These are phyloP conservation scores for Kalmusia sp. DNA, from an alignment of 2,329 filamentous ascomycete genomes.

Conservation along the genomic window DNA sequence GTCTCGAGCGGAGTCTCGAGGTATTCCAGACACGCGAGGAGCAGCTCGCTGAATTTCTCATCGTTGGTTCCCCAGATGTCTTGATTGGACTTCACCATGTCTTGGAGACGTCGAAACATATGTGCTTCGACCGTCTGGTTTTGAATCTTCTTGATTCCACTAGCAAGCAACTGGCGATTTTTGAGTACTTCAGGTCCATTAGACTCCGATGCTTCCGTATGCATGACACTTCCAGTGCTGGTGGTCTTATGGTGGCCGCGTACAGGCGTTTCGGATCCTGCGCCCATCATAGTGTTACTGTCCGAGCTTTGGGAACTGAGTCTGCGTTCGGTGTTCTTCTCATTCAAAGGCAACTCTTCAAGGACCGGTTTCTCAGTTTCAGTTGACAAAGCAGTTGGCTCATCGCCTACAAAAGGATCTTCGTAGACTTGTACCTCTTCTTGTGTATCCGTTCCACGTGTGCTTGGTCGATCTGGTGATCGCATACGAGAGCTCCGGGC, in stretches of 20 bases:
- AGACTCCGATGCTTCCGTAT: conserved; percentile 35
- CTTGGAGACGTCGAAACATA: conserved; percentile 80
- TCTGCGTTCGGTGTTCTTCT: conserved; percentile 48
- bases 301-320: conserved; percentile 37
- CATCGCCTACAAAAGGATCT: conserved; percentile 56
- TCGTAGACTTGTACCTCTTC: conserved; percentile 61
- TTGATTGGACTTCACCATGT: conserved; percentile 70
- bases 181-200: conserved; percentile 51
- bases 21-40: conserved; percentile 74
- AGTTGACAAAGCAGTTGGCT: conserved; percentile 29
- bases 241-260: conserved; percentile 47
- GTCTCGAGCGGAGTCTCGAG: conserved; percentile 64
- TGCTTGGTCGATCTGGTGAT: conserved; percentile 44
- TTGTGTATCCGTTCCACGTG: conserved; percentile 37
- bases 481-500: conserved; percentile 38
- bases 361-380: conserved; percentile 54
- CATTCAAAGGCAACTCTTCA: conserved; percentile 59
- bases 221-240: conserved; percentile 45
- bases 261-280: conserved; percentile 30
- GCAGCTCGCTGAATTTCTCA: conserved; percentile 72
- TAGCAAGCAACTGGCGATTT: conserved; percentile 69
- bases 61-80: conserved; percentile 70
- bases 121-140: conserved; percentile 78
- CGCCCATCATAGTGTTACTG: conserved; percentile 36
- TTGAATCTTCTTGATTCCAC: conserved; percentile 76